phyloP scores from a whole-genome alignment of 2,329 filamentous ascomycete species.

The Phyllosticta paracitricarpa region DNA sequence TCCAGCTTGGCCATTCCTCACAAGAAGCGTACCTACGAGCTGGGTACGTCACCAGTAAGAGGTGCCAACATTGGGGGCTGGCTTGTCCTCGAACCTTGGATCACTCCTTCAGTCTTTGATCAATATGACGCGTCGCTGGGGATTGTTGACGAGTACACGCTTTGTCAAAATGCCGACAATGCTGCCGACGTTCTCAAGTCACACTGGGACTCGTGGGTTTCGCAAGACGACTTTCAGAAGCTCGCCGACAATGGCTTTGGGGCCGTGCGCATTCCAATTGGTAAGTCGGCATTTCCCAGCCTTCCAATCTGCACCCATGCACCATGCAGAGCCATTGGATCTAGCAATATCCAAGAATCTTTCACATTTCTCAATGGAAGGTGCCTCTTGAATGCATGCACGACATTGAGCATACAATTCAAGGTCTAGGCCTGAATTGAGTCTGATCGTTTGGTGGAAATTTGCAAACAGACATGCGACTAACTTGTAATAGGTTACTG shows the following conservation, averaged over 20 bases:
- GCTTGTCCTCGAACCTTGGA: constrained; percentile 44
- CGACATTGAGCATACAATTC: neutral
- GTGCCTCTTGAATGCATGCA: neutral
- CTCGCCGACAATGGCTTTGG: constrained; percentile 50
- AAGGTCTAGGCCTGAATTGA: neutral
- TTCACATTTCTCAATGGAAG: neutral
- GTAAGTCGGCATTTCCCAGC: neutral
- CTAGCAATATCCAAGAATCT: neutral
- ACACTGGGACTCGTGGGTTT: constrained; percentile 44
- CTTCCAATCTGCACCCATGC: neutral
- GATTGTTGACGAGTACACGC: constrained; percentile 43
- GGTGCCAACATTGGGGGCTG: constrained; percentile 44
- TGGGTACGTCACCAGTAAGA: constrained; percentile 21
- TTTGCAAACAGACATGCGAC: neutral
- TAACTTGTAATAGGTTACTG: constrained; percentile 35
- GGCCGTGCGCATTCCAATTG: constrained; percentile 48
- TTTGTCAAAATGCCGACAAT: constrained; percentile 40
- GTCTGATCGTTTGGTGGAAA: neutral
- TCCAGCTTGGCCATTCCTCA: neutral
- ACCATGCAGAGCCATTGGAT: neutral
- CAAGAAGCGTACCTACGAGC: constrained; percentile 2
- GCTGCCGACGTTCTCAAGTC: constrained; percentile 30
- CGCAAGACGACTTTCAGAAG: constrained; percentile 44
- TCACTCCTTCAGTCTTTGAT: constrained; percentile 48
- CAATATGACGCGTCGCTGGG: constrained; percentile 16